Evolutionary conservation across 129 eudicot genomes (phyloP).

Genomic region (carrot (Daucus carota)): DNA sequence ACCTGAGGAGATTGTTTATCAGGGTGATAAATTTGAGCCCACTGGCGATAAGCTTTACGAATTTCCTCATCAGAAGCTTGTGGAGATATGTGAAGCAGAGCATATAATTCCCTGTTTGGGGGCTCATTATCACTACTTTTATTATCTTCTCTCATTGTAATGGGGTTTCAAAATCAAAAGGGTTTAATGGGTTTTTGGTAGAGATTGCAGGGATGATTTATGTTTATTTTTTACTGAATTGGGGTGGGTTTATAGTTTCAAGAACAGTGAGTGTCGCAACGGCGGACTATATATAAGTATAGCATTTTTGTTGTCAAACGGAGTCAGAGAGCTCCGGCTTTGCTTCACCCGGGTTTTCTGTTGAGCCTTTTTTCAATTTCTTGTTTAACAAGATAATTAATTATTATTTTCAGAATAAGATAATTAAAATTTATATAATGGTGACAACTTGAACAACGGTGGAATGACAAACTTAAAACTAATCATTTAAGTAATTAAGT

Average conservation of each 20-base stretch:
- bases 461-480: too few relatives aligned
- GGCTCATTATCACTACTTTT: conserved; percentile 19
- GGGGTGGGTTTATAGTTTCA: neutral
- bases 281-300: neutral
- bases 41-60: conserved; percentile 81
- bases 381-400: neutral
- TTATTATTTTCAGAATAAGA: too few relatives aligned
- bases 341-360: too few relatives aligned
- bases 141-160: neutral
- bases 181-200: neutral
- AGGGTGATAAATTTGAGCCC: conserved; percentile 95
- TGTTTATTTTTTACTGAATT: neutral
- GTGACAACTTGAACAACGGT: too few relatives aligned
- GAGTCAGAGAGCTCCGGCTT: neutral
- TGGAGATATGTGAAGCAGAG: conserved; percentile 76
- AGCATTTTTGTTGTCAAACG: neutral
- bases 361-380: neutral
- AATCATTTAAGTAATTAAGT: too few relatives aligned
- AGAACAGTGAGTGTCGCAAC: neutral
- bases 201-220: neutral
- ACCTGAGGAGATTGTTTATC: conserved; percentile 80
- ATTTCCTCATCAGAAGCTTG: conserved; percentile 98
- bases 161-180: neutral
- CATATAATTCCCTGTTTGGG: conserved; percentile 63
- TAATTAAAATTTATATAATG: too few relatives aligned